Conservation (phyloP, 306 rosid species). For the Hylodesmum podocarpum region DNA sequence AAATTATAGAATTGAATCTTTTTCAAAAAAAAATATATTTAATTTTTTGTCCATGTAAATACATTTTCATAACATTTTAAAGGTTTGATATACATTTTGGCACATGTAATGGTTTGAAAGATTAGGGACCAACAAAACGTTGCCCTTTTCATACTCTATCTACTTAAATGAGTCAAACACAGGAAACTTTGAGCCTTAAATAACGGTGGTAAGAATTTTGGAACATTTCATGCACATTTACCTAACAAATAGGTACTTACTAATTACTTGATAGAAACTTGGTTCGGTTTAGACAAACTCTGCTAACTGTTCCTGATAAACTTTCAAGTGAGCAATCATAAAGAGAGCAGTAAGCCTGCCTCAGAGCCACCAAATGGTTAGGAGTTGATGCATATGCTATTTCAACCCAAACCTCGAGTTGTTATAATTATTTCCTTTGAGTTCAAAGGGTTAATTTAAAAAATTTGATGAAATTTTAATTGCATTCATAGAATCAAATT, state of each 20-base stretch:
- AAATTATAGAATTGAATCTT: too few relatives aligned
- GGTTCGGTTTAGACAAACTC: background rate
- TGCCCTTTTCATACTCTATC: background rate
- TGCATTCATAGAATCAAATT: too few relatives aligned
- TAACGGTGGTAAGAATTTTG: background rate
- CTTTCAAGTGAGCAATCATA: conserved; percentile 71
- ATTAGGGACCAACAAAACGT: too few relatives aligned
- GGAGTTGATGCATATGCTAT: conserved; percentile 89
- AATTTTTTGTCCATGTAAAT: too few relatives aligned
- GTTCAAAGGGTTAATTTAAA: too few relatives aligned
- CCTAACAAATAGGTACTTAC: background rate
- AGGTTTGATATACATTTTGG: too few relatives aligned
- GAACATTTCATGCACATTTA: background rate
- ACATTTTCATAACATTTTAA: too few relatives aligned
- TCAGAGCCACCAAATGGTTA: conserved; percentile 77
- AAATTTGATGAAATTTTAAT: too few relatives aligned
- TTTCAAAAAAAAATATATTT: too few relatives aligned
- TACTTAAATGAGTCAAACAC: background rate
- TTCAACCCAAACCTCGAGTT: conserved; percentile 68
- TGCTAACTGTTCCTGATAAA: conserved; percentile 9
- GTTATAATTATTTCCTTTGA: too few relatives aligned
- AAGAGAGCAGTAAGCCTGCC: conserved; percentile 70
- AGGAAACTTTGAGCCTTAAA: background rate
- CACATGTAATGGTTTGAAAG: too few relatives aligned
- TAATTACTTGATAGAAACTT: background rate